Evolutionary conservation across 179 eudicot species (phyloP).

Genomic region (Spergularia azorica): DNA sequence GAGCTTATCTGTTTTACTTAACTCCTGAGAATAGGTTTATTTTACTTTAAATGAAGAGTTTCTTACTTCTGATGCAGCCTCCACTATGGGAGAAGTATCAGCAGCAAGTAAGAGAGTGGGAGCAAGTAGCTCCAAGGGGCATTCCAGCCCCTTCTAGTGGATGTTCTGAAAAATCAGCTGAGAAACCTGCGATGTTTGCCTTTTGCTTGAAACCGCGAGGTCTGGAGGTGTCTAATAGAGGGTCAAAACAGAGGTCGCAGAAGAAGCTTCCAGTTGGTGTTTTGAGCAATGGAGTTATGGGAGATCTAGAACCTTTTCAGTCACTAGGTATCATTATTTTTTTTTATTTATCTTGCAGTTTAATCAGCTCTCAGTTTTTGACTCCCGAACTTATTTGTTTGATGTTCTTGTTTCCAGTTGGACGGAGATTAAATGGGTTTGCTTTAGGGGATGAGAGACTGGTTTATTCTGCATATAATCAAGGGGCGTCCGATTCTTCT

Average conservation of each 20-base stretch:
- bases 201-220: conserved; percentile 95
- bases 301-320: conserved; percentile 56
- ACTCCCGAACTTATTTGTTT: not conserved
- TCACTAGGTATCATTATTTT: conserved; percentile 44
- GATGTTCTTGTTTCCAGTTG: conserved; percentile 34
- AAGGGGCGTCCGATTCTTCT: conserved; percentile 59
- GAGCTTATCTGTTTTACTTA: not conserved
- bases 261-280: conserved; percentile 59
- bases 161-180: conserved; percentile 48
- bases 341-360: not conserved
- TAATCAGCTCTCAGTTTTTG: conserved; percentile 4
- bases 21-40: not conserved
- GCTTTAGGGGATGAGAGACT: conserved; percentile 62
- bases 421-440: conserved; percentile 59
- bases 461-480: conserved; percentile 37
- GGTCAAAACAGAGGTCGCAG: conserved; percentile 85
- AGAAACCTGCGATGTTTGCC: conserved; percentile 92
- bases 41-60: not conserved
- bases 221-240: conserved; percentile 74
- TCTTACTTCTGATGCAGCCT: conserved; percentile 57
- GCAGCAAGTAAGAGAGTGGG: conserved; percentile 84
- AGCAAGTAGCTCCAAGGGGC: conserved; percentile 48
- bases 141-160: conserved; percentile 43
- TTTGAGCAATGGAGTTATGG: conserved; percentile 38
- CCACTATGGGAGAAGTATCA: conserved; percentile 89